Evolutionary conservation across 176 grass and related monocot species (phyloP).

Genomic region (Hsuehochloa calcarea): DNA sequence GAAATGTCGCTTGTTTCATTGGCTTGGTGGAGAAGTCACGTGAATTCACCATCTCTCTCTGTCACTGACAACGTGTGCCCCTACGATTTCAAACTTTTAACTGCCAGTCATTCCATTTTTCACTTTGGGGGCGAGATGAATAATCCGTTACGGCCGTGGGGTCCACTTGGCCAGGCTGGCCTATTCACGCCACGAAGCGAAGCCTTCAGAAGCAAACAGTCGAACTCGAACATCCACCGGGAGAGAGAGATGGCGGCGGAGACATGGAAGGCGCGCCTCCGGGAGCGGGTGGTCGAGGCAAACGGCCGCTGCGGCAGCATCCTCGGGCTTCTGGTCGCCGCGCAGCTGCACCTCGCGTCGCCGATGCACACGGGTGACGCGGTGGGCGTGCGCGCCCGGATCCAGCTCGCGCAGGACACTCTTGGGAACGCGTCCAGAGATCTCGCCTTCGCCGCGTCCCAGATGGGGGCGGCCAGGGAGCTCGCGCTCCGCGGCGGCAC

Average conservation of each 20-base stretch:
- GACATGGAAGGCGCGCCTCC: not conserved
- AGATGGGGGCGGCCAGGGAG: not conserved
- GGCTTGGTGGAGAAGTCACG: not conserved
- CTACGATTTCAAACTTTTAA: not conserved
- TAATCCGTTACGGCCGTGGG: not conserved
- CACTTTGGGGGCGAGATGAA: not conserved
- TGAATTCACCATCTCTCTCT: not conserved
- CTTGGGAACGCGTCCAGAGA: not conserved
- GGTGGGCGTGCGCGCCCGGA: not conserved
- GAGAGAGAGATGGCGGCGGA: not conserved
- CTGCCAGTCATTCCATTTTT: not conserved
- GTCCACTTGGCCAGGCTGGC: not conserved
- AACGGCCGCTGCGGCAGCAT: not conserved
- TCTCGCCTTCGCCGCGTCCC: not conserved
- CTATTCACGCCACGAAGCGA: conserved; percentile 5
- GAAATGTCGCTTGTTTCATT: not conserved
- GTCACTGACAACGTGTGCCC: not conserved
- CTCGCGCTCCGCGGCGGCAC: not conserved
- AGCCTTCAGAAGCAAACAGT: not conserved
- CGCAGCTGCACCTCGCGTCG: not conserved
- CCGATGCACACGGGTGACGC: not conserved
- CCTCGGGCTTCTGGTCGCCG: not conserved
- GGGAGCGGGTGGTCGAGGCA: not conserved
- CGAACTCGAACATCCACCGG: not conserved
- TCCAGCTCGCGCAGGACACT: not conserved